A percentile compares a stretch with the other conserved stretches of the same genome.
phyloP scores from a whole-genome alignment of 2,329 filamentous ascomycete genomes.

The Aspergillus pseudonomiae region DNA sequence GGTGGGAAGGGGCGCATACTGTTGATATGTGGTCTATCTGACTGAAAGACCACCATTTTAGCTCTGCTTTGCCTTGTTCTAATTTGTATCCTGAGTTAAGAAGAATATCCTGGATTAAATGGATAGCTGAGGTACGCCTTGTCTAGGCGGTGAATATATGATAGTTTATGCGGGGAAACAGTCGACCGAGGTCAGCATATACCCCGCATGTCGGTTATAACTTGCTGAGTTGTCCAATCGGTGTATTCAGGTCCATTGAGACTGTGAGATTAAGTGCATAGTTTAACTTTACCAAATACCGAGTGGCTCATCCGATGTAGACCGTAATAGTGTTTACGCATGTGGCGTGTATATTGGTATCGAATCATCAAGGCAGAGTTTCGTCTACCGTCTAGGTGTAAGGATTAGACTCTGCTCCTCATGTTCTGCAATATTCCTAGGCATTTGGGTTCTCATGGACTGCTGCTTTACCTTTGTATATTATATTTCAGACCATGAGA shows the following conservation, averaged over 20 bases:
- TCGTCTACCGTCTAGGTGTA: no score
- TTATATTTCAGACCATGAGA: background rate
- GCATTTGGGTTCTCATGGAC: accelerated
- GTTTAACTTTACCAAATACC: background rate
- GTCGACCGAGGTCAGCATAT: background rate
- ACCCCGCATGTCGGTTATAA: background rate
- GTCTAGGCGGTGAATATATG: background rate
- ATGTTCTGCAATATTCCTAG: background rate
- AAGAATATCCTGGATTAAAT: background rate
- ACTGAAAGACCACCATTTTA: background rate
- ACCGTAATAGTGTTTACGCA: no score
- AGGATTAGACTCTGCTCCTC: no score
- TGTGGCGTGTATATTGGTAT: no score
- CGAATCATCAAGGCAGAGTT: no score
- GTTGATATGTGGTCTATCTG: background rate
- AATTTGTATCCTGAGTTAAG: background rate
- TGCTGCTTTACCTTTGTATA: background rate
- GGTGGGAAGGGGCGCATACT: background rate
- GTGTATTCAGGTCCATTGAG: background rate
- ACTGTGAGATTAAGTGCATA: background rate
- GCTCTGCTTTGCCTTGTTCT: background rate
- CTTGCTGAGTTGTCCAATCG: background rate
- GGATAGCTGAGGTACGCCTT: accelerated
- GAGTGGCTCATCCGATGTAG: background rate
- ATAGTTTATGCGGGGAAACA: background rate